Base-by-base conservation (phyloP, 331 rosid genomes). In the Rhamnella rubrinervis region DNA sequence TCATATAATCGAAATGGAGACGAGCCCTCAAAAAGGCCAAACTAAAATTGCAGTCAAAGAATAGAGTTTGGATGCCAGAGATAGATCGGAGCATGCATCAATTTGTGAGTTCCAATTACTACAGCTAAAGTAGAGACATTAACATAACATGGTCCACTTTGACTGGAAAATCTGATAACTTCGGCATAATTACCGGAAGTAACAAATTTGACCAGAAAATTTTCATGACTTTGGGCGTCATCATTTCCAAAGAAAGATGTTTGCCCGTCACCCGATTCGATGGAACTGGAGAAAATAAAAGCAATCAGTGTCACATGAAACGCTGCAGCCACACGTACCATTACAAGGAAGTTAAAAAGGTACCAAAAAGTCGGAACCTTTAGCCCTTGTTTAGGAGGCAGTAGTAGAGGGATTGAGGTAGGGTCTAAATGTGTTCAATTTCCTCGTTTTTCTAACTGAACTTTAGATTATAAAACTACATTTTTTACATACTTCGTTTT, bases 161-260 rank as follows among this genome's bases (percentile, higher is more conserved):
- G 88, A 70, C 77, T 76, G 13, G 71, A 92, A 70, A 64, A 68
- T 71, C 85, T 59, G 67, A 85, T 65, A 82, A 76, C 77, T 79
- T 79, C 80, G 78, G 77, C 83, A 53, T 86, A 78, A 80, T 76
- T 85, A 40, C 15, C 84, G 11, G 86, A 79, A 65, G 84, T 79
- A 67, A 78, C 73, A 73, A 90, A 71, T 19, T 85, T 72, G 58
- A 59, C 66, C 7, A 79, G 21, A n/a, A 59, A 83, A 52, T 85
- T 71, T 76, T 75, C 78, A 66, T 81, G 84, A 78, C 37, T 50
- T 64, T 65, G 69, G n/a, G 79, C 59, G 59, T 77, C 86, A 77
- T 75, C 65, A 72, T 67, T 79, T 35, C 66, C 60, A 16, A 68
- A 69, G 6, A 53, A 38, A 19, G 71, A 38, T 60, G 71, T 63